Conservation (phyloP, 208 protist species). For the Trichomonas tenax region DNA sequence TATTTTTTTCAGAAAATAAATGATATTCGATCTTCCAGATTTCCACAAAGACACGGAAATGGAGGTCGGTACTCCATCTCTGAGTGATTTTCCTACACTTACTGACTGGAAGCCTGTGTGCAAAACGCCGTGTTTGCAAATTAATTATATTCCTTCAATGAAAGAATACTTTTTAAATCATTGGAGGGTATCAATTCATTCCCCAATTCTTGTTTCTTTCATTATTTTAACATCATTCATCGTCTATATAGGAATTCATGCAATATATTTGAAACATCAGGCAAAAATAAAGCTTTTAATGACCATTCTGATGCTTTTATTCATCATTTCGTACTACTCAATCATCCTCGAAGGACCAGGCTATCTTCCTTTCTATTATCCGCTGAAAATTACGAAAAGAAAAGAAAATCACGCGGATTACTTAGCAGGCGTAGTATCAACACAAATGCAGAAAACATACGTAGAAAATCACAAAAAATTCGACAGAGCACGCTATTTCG, state of each 20-base stretch:
- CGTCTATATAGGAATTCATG: background rate
- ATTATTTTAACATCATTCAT: background rate
- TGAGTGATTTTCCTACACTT: background rate
- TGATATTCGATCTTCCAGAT: background rate
- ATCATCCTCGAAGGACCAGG: background rate
- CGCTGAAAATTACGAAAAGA: background rate
- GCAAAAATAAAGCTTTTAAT: background rate
- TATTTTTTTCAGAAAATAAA: background rate
- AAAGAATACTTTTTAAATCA: background rate
- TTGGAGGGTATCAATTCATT: background rate
- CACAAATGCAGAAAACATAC: background rate
- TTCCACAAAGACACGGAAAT: background rate
- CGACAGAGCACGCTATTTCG: background rate
- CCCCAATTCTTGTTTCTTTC: background rate
- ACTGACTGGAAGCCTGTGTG: background rate
- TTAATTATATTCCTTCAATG: background rate
- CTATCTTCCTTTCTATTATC: background rate
- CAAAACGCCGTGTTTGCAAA: background rate
- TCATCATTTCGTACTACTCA: background rate
- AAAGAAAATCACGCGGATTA: background rate
- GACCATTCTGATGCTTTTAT: background rate
- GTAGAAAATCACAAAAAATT: background rate
- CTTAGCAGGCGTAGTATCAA: background rate
- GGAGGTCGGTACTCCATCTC: background rate
- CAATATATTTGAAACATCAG: background rate